These are phyloP conservation scores for Tremella mesenterica DNA, from an alignment of 768 basidiomycete species.

Conservation along the genomic window DNA sequence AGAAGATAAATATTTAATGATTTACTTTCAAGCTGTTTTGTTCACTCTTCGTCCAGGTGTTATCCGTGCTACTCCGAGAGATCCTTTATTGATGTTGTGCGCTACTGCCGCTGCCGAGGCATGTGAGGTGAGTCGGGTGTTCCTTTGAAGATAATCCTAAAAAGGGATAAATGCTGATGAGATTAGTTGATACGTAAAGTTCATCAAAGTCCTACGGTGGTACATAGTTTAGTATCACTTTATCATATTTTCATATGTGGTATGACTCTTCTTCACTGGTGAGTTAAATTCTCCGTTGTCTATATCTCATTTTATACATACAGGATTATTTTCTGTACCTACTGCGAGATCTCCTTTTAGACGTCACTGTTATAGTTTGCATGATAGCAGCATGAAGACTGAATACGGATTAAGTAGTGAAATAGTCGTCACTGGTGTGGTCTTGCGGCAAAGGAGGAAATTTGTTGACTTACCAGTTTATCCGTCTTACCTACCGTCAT, in stretches of 20 bases:
- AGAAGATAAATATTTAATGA: conserved; percentile 4
- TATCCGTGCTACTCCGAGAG: conserved; percentile 5
- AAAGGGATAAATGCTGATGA: not conserved
- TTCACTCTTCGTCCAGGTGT: conserved; percentile 7
- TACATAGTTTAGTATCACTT: conserved; percentile 6
- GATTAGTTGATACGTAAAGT: conserved; percentile 9
- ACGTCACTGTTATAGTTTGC: no score
- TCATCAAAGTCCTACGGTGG: conserved; percentile 3
- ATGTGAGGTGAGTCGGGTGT: conserved; percentile 8
- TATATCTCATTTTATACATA: not conserved
- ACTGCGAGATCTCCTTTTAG: no score
- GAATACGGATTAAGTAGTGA: no score
- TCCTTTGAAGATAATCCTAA: no score
- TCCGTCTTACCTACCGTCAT: conserved; percentile 1
- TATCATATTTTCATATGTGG: conserved; percentile 14
- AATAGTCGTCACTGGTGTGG: no score
- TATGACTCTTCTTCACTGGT: conserved; percentile 9
- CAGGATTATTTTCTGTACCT: no score
- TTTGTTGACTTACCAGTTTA: not conserved
- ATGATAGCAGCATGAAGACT: no score
- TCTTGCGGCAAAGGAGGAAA: no score
- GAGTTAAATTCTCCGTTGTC: not conserved
- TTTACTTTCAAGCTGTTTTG: conserved; percentile 11
- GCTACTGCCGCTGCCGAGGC: conserved; percentile 15
- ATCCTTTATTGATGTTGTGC: conserved; percentile 10